A percentile compares a stretch with the other conserved stretches of the same genome.
Conservation (phyloP, 805 yeast species). For the Teunomyces funiuensis region DNA sequence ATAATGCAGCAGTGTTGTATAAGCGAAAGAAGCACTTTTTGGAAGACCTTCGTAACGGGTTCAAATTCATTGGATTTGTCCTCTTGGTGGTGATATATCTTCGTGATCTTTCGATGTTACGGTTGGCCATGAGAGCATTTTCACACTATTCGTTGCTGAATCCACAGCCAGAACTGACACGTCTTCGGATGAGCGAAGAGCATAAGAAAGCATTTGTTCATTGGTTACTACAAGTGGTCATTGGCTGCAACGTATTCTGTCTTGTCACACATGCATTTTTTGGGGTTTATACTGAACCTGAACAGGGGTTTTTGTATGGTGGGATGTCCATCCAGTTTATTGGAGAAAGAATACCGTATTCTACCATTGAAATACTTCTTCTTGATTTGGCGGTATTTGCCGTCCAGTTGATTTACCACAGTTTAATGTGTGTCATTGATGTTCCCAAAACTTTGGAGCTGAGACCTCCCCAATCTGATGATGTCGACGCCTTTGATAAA, state of each 20-base stretch:
- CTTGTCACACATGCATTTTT: conserved; percentile 25
- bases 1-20: conserved; percentile 42
- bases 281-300: conserved; percentile 20
- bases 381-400: conserved; percentile 26
- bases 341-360: conserved; percentile 35
- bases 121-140: conserved; percentile 25
- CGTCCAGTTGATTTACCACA: conserved; percentile 32
- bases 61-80: conserved; percentile 37
- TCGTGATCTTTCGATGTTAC: conserved; percentile 40
- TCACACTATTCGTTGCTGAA: conserved; percentile 29
- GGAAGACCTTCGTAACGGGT: conserved; percentile 30
- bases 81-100: conserved; percentile 39
- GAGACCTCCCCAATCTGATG: neutral
- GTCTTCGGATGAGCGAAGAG: conserved; percentile 21
- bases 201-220: conserved; percentile 27
- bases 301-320: conserved; percentile 30
- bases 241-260: conserved; percentile 23
- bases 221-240: conserved; percentile 24
- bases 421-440: conserved; percentile 31
- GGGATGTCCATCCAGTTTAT: conserved; percentile 37
- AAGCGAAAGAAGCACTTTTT: conserved; percentile 43
- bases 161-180: conserved; percentile 18
- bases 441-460: conserved; percentile 28
- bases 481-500: conserved; percentile 9
- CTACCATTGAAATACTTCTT: conserved; percentile 23